These are phyloP conservation scores for Euphorbia pulcherrima DNA, from an alignment of 345 rosid genomes.

Conservation along the genomic window DNA sequence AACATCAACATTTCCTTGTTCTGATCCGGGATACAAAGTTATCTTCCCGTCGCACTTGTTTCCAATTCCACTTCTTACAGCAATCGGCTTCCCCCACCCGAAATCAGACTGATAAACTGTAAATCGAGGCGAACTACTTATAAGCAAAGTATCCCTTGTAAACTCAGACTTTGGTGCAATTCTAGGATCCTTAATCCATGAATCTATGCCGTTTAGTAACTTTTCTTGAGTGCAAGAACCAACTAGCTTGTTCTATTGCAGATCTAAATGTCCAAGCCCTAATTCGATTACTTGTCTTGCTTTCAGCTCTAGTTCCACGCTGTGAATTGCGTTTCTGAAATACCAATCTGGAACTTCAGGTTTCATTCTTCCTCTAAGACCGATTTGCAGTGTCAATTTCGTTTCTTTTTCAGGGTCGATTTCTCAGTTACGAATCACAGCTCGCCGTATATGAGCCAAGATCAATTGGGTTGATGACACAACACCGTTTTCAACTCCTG, in stretches of 20 bases:
- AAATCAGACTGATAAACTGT: constrained; percentile 18
- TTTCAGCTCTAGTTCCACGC: not conserved
- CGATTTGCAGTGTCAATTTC: not conserved
- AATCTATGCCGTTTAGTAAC: not conserved
- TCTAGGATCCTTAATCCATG: constrained; percentile 3
- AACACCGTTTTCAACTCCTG: not conserved
- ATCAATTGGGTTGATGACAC: constrained; percentile 29
- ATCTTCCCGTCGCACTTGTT: constrained; percentile 28
- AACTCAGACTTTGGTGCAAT: accelerated
- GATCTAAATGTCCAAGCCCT: constrained; percentile 20
- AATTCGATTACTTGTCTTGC: constrained; percentile 4
- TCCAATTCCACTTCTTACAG: constrained; percentile 18
- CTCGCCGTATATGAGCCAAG: constrained; percentile 23
- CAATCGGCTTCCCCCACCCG: constrained; percentile 27
- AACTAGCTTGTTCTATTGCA: constrained; percentile 16
- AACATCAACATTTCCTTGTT: constrained; percentile 38
- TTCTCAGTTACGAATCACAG: not conserved
- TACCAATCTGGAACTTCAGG: constrained; percentile 14
- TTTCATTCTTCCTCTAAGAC: constrained; percentile 6
- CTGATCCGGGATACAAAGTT: constrained; percentile 20
- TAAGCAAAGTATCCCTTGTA: not conserved
- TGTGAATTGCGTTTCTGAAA: constrained; percentile 15
- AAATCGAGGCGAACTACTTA: constrained; percentile 15
- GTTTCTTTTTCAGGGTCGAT: not conserved
- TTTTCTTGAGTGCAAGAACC: constrained; percentile 10